Base-by-base conservation (phyloP, 495 filamentous ascomycete genomes). In the Sordaria brevicollis region DNA sequence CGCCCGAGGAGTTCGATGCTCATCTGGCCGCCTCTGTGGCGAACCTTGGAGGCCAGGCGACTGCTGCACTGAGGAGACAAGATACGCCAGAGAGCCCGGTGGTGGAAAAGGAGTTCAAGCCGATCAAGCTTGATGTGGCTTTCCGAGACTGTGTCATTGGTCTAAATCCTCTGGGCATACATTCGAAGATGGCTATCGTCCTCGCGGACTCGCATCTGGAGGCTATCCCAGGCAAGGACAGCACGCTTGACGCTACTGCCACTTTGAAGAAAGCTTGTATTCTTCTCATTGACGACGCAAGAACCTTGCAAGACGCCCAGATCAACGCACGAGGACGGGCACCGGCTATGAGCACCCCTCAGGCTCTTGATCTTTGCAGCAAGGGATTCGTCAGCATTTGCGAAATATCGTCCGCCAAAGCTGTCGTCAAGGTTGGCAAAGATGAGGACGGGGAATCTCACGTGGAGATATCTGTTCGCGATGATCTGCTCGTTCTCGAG, bases 401-500 rank as follows among this genome's bases (percentile, higher is more conserved):
- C 66, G 90, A 89, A 34, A 90, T 98, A 49, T 96, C 93, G 11
- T 87, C 93, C 6, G 92, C 93, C 1, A 90, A 87, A 67, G 86
- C 86, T 29, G 81, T 81, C 9, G 83, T 94, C 7, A 86, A 88
- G 31, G 79, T 85, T 10, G 74, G 78, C 29, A 80, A 78, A 38
- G 81, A 80, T 43, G 81, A 83, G 0, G 84, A 87, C 35, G 87
- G 83, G 0, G 82, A 86, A 11, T 88, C 89, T 69, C 87, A 87
- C 38, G 77, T 96, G 10, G 92, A 95, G 73, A 85, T 97, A 3
- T 92, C 97, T 71, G 73, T 97, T 9, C 87, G 86, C 49, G 92
- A 96, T 76, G 91, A 95, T 75, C 83, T 99, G 2, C 83, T 98
- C 34, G 89, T 99, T 29, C 83, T 99, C 17, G 96, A 99, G 77